These are phyloP conservation scores for Gloeophyllum trabeum DNA, from an alignment of 768 basidiomycete species.

Conservation along the genomic window DNA sequence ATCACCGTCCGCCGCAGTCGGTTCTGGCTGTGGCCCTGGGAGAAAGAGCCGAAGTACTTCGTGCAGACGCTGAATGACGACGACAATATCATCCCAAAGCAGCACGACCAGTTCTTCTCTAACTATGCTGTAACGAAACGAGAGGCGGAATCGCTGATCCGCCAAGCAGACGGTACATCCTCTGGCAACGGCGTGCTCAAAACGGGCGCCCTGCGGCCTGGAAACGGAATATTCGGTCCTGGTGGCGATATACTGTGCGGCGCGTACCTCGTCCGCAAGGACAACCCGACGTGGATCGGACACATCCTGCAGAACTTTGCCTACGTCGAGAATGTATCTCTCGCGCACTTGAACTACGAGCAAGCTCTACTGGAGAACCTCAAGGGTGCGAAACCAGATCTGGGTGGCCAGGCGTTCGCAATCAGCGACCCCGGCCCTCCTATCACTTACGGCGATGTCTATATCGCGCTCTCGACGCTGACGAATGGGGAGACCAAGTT, in stretches of 20 bases:
- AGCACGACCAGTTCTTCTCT: slow-evolving; percentile 58
- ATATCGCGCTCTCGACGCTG: slow-evolving; percentile 41
- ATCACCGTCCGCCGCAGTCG: slow-evolving; percentile 44
- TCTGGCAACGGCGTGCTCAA: slow-evolving; percentile 32
- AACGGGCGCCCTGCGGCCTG: slow-evolving; percentile 70
- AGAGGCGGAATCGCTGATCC: slow-evolving; percentile 39
- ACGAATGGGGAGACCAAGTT: slow-evolving; percentile 47
- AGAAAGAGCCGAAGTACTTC: slow-evolving; percentile 40
- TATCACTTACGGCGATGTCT: slow-evolving; percentile 51
- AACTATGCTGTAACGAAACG: slow-evolving; percentile 67
- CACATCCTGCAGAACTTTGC: slow-evolving; percentile 50
- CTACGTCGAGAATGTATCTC: slow-evolving; percentile 70
- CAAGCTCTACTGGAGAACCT: slow-evolving; percentile 47
- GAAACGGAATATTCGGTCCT: slow-evolving; percentile 67
- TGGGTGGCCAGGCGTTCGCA: slow-evolving; percentile 63
- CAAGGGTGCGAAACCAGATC: slow-evolving; percentile 41
- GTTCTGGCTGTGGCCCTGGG: slow-evolving; percentile 71
- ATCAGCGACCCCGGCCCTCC: slow-evolving; percentile 58
- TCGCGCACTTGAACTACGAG: slow-evolving; percentile 67
- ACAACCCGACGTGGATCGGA: slow-evolving; percentile 52
- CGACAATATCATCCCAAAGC: slow-evolving; percentile 36
- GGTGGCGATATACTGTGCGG: slow-evolving; percentile 63
- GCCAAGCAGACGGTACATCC: slow-evolving; percentile 26
- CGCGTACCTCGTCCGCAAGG: slow-evolving; percentile 45
- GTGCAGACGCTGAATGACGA: slow-evolving; percentile 59